Evolutionary conservation across 2,329 filamentous ascomycete genomes (phyloP).

Genomic region (Venturia nashicola): DNA sequence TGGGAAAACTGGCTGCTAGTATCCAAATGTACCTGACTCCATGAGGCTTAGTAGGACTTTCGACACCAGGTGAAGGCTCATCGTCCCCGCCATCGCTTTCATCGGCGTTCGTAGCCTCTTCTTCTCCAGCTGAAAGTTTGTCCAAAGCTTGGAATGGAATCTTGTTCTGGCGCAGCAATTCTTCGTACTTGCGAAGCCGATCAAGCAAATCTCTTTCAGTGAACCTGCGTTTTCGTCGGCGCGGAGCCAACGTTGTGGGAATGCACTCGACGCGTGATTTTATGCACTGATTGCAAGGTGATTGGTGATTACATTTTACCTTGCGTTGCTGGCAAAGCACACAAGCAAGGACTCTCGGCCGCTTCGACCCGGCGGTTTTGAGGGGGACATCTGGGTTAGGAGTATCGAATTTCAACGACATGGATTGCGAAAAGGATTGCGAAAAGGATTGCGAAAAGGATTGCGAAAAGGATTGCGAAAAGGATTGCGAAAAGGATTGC

Average conservation of each 20-base stretch:
- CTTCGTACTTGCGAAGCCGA: conserved; percentile 57
- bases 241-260: conserved; percentile 35
- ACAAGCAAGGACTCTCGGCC: conserved; percentile 19
- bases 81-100: conserved; percentile 10
- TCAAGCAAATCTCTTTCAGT: conserved; percentile 60
- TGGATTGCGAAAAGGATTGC: too few species aligned
- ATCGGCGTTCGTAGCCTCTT: conserved; percentile 12
- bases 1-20: conserved; percentile 13
- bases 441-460: too few species aligned
- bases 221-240: conserved; percentile 47
- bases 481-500: too few species aligned
- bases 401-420: not conserved
- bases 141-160: conserved; percentile 58
- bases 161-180: conserved; percentile 50
- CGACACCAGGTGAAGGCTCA: conserved; percentile 28
- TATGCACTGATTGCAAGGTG: conserved; percentile 24
- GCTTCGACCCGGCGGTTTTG: not conserved
- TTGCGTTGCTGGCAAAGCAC: conserved; percentile 19
- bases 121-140: conserved; percentile 16
- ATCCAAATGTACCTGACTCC: conserved; percentile 11
- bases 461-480: too few species aligned
- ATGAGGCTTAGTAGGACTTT: conserved; percentile 26
- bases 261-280: conserved; percentile 25
- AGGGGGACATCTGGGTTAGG: not conserved
- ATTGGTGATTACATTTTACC: conserved; percentile 27